Conservation (phyloP, 306 rosid species). For the apple (Malus domestica) region ASM211411v1 NC_041799.1:5743001-5743500, state of each 20-base stretch:
- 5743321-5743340: neutral
- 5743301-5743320: neutral
- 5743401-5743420: neutral
- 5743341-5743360: neutral
- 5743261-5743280: constrained; percentile 32
- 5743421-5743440: neutral
- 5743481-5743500: constrained; percentile 59
- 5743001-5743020: too few species aligned
- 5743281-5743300: constrained; percentile 1
- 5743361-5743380: constrained; percentile 10
- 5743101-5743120: neutral
- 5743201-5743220: constrained; percentile 13
- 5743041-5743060: too few species aligned
- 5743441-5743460: neutral
- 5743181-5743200: constrained; percentile 32
- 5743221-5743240: constrained; percentile 26
- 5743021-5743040: too few species aligned
- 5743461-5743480: constrained; percentile 26
- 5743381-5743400: neutral
- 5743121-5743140: neutral
- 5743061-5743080: neutral
- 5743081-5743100: too few species aligned
- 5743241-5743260: constrained; percentile 24
- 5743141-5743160: constrained; percentile 35
- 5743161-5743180: constrained; percentile 40